Base-by-base conservation (phyloP, 2,329 filamentous ascomycete genomes). In the Colletotrichum noveboracense region DNA sequence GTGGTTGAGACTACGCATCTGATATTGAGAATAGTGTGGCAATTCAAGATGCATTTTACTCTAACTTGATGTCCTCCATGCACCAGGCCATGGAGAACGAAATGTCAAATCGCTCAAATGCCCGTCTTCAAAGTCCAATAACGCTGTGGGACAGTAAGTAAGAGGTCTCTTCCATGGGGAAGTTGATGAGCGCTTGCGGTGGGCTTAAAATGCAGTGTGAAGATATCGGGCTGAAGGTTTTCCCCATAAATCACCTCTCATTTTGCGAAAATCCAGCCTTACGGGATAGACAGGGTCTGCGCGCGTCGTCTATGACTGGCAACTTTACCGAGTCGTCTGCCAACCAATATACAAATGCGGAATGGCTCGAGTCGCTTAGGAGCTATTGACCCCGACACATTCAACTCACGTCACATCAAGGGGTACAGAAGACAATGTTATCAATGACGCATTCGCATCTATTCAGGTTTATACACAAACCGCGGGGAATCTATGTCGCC, bases 401-500 rank as follows among this genome's bases (percentile, higher is more conserved):
- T 12, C 9, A 64, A 2, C 24, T 26, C 16, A 21, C 14, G 24
- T 64, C 34, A 43, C 21, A 30, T 10, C 18, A 13, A 52, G 6
- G 62, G n/a, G 7, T 18, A 58, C 21, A 43, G n/a, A 10, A n/a
- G n/a, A 38, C 6, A 21, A n/a, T n/a, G 43, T 30, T 30, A 58
- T 30, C 18, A 30, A 62, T 61, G 34, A 52, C 24, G 48, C 34
- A 26, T 69, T 55, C 24, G 55, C 66, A 66, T 75, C 61, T 66
- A 70, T 66, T 75, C 64, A 66, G 71, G 71, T 52, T 70, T 56
- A 32, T 66, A 61, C 36, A 75, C 56, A 76, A 76, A 43, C 74
- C 30, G 43, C 43, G 71, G 71, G 71, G 71, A 75, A 74, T 76
- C 71, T 75, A 70, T 70, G 34, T 43, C 68, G 71, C 71, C 70